Percentiles rank a stretch among this genome's conserved stretches.
These are phyloP conservation scores for Lojkania enalia DNA, from an alignment of 2,329 filamentous ascomycete species.

Conservation along the genomic window DNA sequence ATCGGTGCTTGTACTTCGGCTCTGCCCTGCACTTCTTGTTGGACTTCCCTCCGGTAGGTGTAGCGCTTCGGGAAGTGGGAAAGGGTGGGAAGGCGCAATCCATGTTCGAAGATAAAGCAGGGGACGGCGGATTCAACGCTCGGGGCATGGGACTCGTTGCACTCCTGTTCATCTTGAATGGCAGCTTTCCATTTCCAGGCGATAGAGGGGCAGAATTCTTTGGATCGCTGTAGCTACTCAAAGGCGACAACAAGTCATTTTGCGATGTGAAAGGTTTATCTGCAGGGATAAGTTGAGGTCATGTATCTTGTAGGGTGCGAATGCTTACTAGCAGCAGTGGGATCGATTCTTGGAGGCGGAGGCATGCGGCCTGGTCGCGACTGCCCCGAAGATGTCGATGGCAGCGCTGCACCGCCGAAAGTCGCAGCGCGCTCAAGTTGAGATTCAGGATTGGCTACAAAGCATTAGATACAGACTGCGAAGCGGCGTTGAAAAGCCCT, in stretches of 20 bases:
- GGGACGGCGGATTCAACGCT: conserved; percentile 36
- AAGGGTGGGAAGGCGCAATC: conserved; percentile 61
- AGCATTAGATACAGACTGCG: neutral
- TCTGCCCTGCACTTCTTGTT: conserved; percentile 26
- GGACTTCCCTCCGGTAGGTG: conserved; percentile 26
- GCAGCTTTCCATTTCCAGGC: conserved; percentile 26
- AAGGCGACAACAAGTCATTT: conserved; percentile 28
- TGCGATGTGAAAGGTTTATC: conserved; percentile 41
- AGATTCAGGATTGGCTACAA: no score
- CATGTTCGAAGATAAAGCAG: conserved; percentile 40
- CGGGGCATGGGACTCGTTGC: conserved; percentile 41
- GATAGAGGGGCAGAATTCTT: conserved; percentile 29
- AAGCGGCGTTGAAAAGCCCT: conserved; percentile 28
- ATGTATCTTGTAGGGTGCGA: neutral
- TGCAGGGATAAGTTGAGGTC: conserved; percentile 24
- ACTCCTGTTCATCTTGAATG: conserved; percentile 39
- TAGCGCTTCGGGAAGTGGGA: conserved; percentile 44
- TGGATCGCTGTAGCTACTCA: conserved; percentile 33
- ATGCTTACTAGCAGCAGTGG: conserved; percentile 60
- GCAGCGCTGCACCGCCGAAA: conserved; percentile 31
- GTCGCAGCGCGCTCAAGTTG: conserved; percentile 40
- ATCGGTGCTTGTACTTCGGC: conserved; percentile 30
- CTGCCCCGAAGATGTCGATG: conserved; percentile 25
- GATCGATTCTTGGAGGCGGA: conserved; percentile 60
- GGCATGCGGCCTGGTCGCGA: conserved; percentile 51